phyloP scores from a whole-genome alignment of 2,329 filamentous ascomycete genomes.

The Sporothrix protearum region DNA sequence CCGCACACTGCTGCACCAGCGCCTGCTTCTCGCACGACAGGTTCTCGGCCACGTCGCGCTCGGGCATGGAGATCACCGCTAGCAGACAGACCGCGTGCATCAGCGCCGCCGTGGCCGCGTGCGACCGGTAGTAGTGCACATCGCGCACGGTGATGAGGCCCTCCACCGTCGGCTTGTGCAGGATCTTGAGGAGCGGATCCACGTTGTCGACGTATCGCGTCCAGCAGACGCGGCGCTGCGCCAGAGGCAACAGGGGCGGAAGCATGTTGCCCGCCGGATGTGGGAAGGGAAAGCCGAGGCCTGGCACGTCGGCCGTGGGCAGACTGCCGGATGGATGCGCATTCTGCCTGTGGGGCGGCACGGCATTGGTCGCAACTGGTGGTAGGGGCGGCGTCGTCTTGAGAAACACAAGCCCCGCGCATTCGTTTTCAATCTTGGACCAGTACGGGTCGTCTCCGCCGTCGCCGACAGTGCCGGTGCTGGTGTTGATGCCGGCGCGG shows the following conservation, averaged over 20 bases:
- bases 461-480: not conserved
- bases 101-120: slow-evolving; percentile 54
- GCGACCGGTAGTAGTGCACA: slow-evolving; percentile 45
- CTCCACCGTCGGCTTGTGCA: slow-evolving; percentile 22
- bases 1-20: slow-evolving; percentile 46
- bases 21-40: slow-evolving; percentile 45
- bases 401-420: slow-evolving; percentile 12
- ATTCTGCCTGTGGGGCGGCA: not conserved
- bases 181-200: slow-evolving; percentile 21
- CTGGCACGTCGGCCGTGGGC: not conserved
- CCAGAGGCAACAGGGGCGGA: slow-evolving; percentile 7
- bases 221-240: slow-evolving; percentile 20
- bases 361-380: not conserved
- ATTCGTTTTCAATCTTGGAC: slow-evolving; percentile 7
- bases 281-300: not conserved
- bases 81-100: slow-evolving; percentile 60
- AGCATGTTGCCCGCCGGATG: not conserved
- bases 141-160: slow-evolving; percentile 9
- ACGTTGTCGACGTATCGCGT: slow-evolving; percentile 20
- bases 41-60: slow-evolving; percentile 47
- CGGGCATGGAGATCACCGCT: slow-evolving; percentile 55
- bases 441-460: slow-evolving; percentile 7
- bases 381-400: slow-evolving; percentile 1
- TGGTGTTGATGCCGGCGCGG: too few species aligned
- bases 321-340: not conserved